Base-by-base conservation (phyloP, 805 yeast genomes). In the Lipomyces mesembrius region DNA sequence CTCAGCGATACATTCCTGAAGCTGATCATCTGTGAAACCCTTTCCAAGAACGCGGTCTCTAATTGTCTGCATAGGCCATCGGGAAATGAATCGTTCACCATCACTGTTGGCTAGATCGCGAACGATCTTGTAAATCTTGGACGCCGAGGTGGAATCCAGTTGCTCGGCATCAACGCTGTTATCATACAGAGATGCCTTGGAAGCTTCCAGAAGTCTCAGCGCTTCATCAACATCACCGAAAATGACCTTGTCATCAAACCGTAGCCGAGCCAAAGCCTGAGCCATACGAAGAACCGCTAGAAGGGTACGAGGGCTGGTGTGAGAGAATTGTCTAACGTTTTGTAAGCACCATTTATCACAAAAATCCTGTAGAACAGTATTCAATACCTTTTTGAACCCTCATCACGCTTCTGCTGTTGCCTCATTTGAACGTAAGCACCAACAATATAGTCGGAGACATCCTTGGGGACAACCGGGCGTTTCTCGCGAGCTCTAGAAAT, bases 201-300 rank as follows among this genome's bases (percentile, higher is more conserved):
- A 91, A 14, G 91, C 96, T 73, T 88, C 88, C 65, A 88, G 82
- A 72, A 95, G 83, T 75, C 99, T 85, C 74, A 95, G 81, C 0
- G 99, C 97, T 80, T 95, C 99, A 75, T 95, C 98, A 53, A 95
- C 97, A 78, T 95, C 98, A 65, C 86, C 90, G 55, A 83, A 79
- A 39, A 82, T 83, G 7, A 95, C 98, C 22, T 75, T 79, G 69
- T 88, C 83, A 65, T 88, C 88, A 76, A 95, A 91, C 75, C 98
- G 84, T 66, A 95, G 83, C 74, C 97, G 85, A 0, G 99, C 98
- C 70, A 91, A 83, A 0, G 98, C 99, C 80, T 94, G 98, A 1
- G 99, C 85, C 83, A 95, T 83, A 80, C 99, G 88, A 72, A 95
- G 80, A 60, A 96, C 88, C 73, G 95, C 98, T 65, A 95, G 83